phyloP scores from a whole-genome alignment of 768 basidiomycete species.

The Strobilomyces echinocephalus region DNA sequence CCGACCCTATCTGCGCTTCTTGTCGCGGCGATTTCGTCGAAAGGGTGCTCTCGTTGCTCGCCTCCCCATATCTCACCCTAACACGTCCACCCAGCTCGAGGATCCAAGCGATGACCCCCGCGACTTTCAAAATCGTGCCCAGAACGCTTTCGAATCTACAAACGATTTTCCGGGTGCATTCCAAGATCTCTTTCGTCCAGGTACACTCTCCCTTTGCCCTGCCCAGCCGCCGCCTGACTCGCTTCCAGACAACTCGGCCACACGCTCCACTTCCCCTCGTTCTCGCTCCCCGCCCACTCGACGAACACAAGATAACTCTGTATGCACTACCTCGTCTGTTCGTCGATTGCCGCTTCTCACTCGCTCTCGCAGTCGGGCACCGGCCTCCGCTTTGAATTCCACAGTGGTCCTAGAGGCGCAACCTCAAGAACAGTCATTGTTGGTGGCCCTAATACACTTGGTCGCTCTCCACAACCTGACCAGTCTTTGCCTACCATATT shows the following conservation, averaged over 20 bases:
- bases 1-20: conserved; percentile 78
- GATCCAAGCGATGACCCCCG: conserved; percentile 73
- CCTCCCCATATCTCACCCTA: not conserved
- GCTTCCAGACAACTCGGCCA: not conserved
- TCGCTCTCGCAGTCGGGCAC: conserved; percentile 9
- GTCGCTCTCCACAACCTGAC: conserved; percentile 27
- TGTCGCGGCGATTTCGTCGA: conserved; percentile 83
- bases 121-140: conserved; percentile 44
- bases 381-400: conserved; percentile 36
- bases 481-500: conserved; percentile 40
- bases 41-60: conserved; percentile 36
- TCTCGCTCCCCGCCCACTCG: conserved; percentile 15
- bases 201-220: conserved; percentile 11
- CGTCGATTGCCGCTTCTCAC: not conserved
- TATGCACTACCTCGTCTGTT: not conserved
- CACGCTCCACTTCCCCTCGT: conserved; percentile 2
- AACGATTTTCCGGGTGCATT: conserved; percentile 37
- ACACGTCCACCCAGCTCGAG: conserved; percentile 53
- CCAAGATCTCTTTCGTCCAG: conserved; percentile 46
- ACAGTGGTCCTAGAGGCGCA: conserved; percentile 25
- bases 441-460: conserved; percentile 31
- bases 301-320: conserved; percentile 15
- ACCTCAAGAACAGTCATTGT: conserved; percentile 35
- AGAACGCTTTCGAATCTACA: conserved; percentile 23
- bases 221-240: not conserved